Base-by-base conservation (phyloP, 2,329 filamentous ascomycete genomes). In the Exophiala dermatitidis region DNA sequence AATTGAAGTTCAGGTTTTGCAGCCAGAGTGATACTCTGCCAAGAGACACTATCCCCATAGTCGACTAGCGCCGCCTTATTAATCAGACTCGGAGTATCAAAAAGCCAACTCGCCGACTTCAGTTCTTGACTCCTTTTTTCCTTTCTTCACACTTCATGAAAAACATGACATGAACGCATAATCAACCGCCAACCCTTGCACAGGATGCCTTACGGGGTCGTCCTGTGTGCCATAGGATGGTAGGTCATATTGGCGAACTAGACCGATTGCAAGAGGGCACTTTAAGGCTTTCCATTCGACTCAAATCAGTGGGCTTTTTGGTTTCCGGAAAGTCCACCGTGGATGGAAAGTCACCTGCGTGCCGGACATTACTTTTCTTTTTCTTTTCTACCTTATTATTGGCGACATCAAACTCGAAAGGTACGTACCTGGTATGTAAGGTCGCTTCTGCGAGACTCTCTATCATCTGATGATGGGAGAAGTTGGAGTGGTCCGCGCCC, bases 181-280 rank as follows among this genome's bases (percentile, higher is more conserved):
- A 60, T 61, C 60, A 62, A 62, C 58, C 60, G 60, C 58, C 49
- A 58, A 46, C 42, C 53, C 57, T 53, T 53, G 56, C 36, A 3
- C 32, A 40, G 51, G 31, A 44, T 43, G 9, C 48, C 49, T 43
- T 42, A 42, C 9, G 7, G n/a, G 12, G 30, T 26, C 12, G 47
- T 47, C 32, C 38, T 41, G 38, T 44, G 52, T 54, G 46, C 48
- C 29, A 54, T 60, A 57, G 60, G 53, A 48, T 62, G 58, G 60
- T 60, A 56, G 60, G 60, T 62, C 60, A 62, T 62, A 62, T 60
- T 62, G 60, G 60, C 58, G 58, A 56, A 58, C 60, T 55, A 62
- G 58, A 62, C 46, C 50, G 53, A 60, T 51, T 10, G 33, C 36
- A 12, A 26, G 49, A 56, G 19, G 58, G 60, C 58, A 57, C 60